These are phyloP conservation scores for Tieghemostelium lacteum DNA, from an alignment of 78 protist genomes.

Conservation along the genomic window DNA sequence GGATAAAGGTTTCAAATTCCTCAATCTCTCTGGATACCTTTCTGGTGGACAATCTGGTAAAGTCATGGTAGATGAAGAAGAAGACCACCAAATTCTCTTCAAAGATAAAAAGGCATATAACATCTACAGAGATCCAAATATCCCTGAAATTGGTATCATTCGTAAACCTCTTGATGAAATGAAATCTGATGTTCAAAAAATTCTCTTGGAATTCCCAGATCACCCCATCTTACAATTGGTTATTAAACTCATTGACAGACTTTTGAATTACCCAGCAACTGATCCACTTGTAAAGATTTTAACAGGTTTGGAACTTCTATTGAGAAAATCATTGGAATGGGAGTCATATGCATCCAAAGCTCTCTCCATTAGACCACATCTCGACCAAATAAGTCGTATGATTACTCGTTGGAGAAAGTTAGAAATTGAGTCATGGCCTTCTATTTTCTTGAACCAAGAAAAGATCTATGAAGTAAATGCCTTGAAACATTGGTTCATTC, in stretches of 20 bases:
- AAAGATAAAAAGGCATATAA: conserved; percentile 10
- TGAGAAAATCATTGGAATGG: conserved; percentile 85
- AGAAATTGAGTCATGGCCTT: conserved; percentile 90
- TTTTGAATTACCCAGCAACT: conserved; percentile 58
- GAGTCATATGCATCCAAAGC: conserved; percentile 73
- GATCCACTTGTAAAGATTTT: conserved; percentile 83
- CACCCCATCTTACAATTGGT: conserved; percentile 39
- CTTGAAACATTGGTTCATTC: conserved; percentile 53
- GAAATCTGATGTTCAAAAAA: conserved; percentile 14
- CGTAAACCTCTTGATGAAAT: conserved; percentile 43
- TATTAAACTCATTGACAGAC: conserved; percentile 42
- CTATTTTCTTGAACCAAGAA: conserved; percentile 68
- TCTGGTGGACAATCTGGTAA: background rate
- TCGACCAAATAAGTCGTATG: conserved; percentile 23
- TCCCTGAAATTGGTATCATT: conserved; percentile 44
- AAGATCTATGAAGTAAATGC: conserved; percentile 53
- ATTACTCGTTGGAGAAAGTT: conserved; percentile 88
- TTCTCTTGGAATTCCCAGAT: conserved; percentile 72
- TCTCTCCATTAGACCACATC: conserved; percentile 48
- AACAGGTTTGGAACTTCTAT: conserved; percentile 86
- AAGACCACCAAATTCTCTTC: background rate
- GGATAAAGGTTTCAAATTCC: conserved; percentile 42
- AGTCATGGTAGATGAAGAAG: background rate
- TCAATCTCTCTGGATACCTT: background rate
- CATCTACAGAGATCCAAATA: conserved; percentile 58